Evolutionary conservation across 2,329 filamentous ascomycete genomes (phyloP), one percentile per base, ranked within the genome.

Genomic region (Bipolaris zeicola): DNA sequence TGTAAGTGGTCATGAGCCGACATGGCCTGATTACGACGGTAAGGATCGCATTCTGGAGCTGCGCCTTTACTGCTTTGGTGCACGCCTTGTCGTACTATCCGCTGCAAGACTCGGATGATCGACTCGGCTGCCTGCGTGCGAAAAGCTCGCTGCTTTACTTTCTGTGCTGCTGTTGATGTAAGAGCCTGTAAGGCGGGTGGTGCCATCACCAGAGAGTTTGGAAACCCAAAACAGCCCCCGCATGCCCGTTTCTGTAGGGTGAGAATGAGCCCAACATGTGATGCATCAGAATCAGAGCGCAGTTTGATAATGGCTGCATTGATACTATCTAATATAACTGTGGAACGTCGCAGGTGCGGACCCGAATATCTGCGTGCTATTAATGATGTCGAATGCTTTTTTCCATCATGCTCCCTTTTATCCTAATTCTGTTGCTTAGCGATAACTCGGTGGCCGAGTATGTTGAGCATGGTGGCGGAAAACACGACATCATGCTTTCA

Each of bases 91-190:
- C 33, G 26, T 42, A 44, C 50, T 53, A 28, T 20, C 2, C 26
- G 54, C 51, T 57, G 54, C 54, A 49, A 24, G 38, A n/a, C 54
- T 57, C 54, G 50, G 44, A 57, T 57, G 43, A 57, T 57, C 50
- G 46, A 39, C 50, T 38, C 3, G 7, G 16, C 41, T 43, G 18
- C 22, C 37, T 45, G 31, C 39, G 42, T 44, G 31, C 31, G 11
- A 28, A 33, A 36, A 11, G 38, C 24, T 10, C 26, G n/a, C 26
- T 33, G 39, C 20, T 18, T n/a, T 31, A 31, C 28, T 28, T 45
- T 44, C 39, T 14, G 44, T 57, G 44, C 44, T 36, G 50, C 54
- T 49, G 31, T 49, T 49, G 43, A 45, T 38, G 37, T 48, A 45
- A 33, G 26, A 20, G 42, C 42, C 14, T 28, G 28, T 26, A n/a